Evolutionary conservation across 2,329 filamentous ascomycete species (phyloP), one percentile per base, ranked within the genome.

Genomic region (Trichoderma harzianum): DNA sequence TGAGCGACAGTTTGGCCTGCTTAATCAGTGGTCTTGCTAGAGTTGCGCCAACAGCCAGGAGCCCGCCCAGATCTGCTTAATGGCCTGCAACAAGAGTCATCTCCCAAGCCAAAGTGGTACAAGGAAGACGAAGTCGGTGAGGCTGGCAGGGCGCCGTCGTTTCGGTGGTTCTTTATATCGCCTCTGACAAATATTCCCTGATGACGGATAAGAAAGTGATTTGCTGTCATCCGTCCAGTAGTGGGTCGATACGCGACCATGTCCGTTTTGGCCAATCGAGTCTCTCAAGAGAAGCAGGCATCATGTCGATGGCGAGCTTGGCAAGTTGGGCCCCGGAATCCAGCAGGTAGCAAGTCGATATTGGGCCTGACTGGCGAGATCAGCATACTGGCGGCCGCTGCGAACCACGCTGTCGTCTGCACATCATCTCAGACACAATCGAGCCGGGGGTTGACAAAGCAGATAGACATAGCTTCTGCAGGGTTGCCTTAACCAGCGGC

Each of bases 81-180:
- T 14, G 47, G 30, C 39, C 30, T 63, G 58, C 67, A 18, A 53
- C 43, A 58, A 63, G 21, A 30, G 39, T 28, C 67, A 70, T 70
- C 18, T 36, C 58, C 67, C 36, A 39, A 30, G 43, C 58, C 58
- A 36, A 53, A 14, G 32, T 63, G 28, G 28, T 36, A 70, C 57
- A 63, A 53, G 60, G 58, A 51, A 55, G 21, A 70, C 67, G 57
- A 63, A 70, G 65, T 69, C 65, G 65, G 65, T 69, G 65, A 69
- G 65, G 55, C 24, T 6, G 55, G 55, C 65, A 69, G 55, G 65
- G 55, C 28, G 36, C 55, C n/a, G 36, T 60, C 12, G 28, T 32
- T 36, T 69, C 65, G 43, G 34, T 16, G 36, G 7, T 51, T 67
- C 64, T 60, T 69, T 60, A 69, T 69, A 62, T 51, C 58, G 21